phyloP scores from a whole-genome alignment of 2,329 filamentous ascomycete genomes.

The Pyricularia grisea region DNA sequence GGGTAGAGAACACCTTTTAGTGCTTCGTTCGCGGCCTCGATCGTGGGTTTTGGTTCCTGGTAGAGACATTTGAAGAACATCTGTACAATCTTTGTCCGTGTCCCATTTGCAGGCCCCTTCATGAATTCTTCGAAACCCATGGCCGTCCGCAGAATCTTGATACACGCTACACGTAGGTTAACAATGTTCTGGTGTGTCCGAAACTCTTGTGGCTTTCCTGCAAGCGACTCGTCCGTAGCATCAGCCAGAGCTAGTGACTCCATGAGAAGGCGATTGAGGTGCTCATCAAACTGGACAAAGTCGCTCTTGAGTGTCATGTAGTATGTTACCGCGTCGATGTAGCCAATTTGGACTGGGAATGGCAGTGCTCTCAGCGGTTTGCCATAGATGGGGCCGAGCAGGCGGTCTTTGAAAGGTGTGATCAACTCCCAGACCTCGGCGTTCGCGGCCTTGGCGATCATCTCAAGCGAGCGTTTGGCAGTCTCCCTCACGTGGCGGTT shows the following conservation, averaged over 20 bases:
- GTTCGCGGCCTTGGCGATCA: constrained; percentile 68
- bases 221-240: constrained; percentile 85
- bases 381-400: constrained; percentile 86
- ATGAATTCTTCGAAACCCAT: constrained; percentile 91
- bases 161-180: constrained; percentile 83
- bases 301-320: constrained; percentile 83
- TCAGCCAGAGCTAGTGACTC: constrained; percentile 91
- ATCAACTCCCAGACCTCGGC: constrained; percentile 82
- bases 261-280: constrained; percentile 80
- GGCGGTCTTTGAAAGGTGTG: constrained; percentile 78
- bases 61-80: constrained; percentile 99
- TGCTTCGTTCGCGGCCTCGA: constrained; percentile 86
- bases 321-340: constrained; percentile 95
- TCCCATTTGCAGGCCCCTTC: constrained; percentile 59
- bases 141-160: constrained; percentile 84
- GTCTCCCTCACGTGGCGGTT: constrained; percentile 90
- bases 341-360: constrained; percentile 92
- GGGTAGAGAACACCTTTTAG: constrained; percentile 80
- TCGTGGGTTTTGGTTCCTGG: constrained; percentile 83
- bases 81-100: constrained; percentile 66
- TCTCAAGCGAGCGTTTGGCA: constrained; percentile 69
- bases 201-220: constrained; percentile 87
- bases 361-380: constrained; percentile 90
- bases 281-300: constrained; percentile 86
- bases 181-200: constrained; percentile 94